A percentile compares a stretch with the other conserved stretches of the same genome.
These are phyloP conservation scores for Ophiocordyceps robertsii DNA, from an alignment of 2,329 filamentous ascomycete species.

Conservation along the genomic window DNA sequence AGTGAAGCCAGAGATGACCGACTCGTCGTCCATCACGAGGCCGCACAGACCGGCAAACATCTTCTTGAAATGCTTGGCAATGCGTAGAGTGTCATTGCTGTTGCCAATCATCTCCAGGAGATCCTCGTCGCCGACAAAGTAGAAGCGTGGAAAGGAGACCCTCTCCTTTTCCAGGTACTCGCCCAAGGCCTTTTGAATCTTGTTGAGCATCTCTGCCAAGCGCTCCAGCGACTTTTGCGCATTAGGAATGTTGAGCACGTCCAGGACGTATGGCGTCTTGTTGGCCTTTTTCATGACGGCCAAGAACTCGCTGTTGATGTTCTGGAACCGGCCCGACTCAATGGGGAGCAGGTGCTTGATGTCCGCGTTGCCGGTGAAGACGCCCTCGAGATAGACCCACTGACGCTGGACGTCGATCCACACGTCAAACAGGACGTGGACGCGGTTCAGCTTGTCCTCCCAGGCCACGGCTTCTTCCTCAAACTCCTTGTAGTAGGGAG, in stretches of 20 bases:
- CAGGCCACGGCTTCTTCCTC: constrained; percentile 92
- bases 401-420: constrained; percentile 99
- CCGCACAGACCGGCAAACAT: constrained; percentile 98
- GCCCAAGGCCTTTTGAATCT: constrained; percentile 96
- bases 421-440: constrained; percentile 95
- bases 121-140: constrained; percentile 98
- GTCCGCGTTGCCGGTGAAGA: constrained; percentile 96
- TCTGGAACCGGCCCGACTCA: constrained; percentile 93
- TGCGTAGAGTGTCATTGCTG: constrained; percentile 90
- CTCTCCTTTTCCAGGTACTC: constrained; percentile 97
- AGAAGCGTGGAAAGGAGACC: constrained; percentile 95
- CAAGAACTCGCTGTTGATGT: constrained; percentile 98
- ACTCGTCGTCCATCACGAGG: constrained; percentile 80
- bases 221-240: constrained; percentile 94
- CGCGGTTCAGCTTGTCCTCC: constrained; percentile 96
- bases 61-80: constrained; percentile 98
- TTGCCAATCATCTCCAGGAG: constrained; percentile 98
- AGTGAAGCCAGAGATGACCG: constrained; percentile 78
- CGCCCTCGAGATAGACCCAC: constrained; percentile 98
- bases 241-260: constrained; percentile 89
- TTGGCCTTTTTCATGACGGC: constrained; percentile 99
- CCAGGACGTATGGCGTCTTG: constrained; percentile 88
- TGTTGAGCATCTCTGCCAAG: constrained; percentile 91
- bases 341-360: constrained; percentile 97
- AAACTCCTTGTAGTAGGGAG: constrained; percentile 98